Base-by-base conservation (phyloP, 2,329 filamentous ascomycete genomes). In the Coniella vitis region DNA sequence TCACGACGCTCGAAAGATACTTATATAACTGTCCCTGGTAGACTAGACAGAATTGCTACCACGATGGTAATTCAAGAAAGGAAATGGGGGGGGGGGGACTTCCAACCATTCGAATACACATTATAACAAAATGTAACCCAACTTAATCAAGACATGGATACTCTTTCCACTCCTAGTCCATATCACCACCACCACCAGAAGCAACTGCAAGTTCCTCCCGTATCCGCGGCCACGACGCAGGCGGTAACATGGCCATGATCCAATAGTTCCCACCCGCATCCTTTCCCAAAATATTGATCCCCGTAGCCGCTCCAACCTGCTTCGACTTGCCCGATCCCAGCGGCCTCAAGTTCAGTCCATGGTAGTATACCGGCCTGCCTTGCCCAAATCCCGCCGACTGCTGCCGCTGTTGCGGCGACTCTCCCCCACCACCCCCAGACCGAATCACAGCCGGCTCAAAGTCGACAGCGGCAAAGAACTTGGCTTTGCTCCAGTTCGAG, bases 391-490 rank as follows among this genome's bases (percentile, higher is more conserved):
- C 38, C 5, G 10, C 25, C 5, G 25, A 29, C 25, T 5, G 25
- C 25, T 29, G 25, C 25, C 10, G 25, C 25, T 5, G 25, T 10
- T 5, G 25, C 25, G 25, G 25, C 25, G 5, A 10, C 25, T 29
- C 25, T 29, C 10, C 25, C 10, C 25, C 25, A 29, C 25, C 7
- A 3, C 34, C 22, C 1, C 38, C 48, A 2, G 20, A n/a, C 14
- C 22, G 10, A 21, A 52, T 8, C 1, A 63, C 53, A 7, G 60
- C 61, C 0, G 60, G 56, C 29, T 60, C 61, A 47, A 70, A 70
- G 54, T 70, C 67, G 10, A 59, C 52, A 17, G 53, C 56, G 7
- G 65, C 58, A 52, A 63, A 69, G 38, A 69, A 57, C 36, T 57
- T 57, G 5, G 56, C 65, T 51, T 63, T 62, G 9, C 59, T 59